phyloP scores from a whole-genome alignment of 495 filamentous ascomycete genomes.

The Chaetomium cochliodes region DNA sequence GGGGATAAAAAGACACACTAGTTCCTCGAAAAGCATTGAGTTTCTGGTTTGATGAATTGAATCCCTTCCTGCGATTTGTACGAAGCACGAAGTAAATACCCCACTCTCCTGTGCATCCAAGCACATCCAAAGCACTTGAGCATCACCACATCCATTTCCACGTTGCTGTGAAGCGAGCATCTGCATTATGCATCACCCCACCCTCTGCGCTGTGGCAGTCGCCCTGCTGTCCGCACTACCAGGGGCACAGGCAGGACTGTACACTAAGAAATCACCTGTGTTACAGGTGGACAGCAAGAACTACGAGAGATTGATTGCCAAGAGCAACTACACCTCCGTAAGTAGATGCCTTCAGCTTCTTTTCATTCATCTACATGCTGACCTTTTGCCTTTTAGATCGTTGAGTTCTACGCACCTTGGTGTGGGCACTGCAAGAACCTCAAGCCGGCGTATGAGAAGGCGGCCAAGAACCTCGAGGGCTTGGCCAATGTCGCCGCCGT shows the following conservation, averaged over 20 bases:
- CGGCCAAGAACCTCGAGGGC: slow-evolving; percentile 80
- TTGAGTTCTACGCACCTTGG: slow-evolving; percentile 92
- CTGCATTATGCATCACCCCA: slow-evolving; percentile 47
- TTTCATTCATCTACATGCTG: background rate
- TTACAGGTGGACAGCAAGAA: slow-evolving; percentile 79
- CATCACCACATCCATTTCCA: background rate
- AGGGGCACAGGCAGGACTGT: slow-evolving; percentile 67
- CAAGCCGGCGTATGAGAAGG: slow-evolving; percentile 93
- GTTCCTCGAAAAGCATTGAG: slow-evolving; percentile 10
- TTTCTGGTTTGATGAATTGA: slow-evolving; percentile 17
- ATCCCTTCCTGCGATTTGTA: background rate
- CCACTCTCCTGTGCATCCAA: slow-evolving; percentile 4
- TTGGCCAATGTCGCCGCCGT: slow-evolving; percentile 92
- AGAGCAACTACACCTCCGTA: slow-evolving; percentile 90
- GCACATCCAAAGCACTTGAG: slow-evolving; percentile 2
- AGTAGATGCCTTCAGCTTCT: slow-evolving; percentile 35
- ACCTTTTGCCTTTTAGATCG: slow-evolving; percentile 39
- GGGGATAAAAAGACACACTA: slow-evolving; percentile 3
- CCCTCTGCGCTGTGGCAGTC: slow-evolving; percentile 46
- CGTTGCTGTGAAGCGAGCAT: slow-evolving; percentile 3
- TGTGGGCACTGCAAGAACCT: slow-evolving; percentile 96
- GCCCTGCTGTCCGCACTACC: slow-evolving; percentile 55
- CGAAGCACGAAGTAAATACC: too few species aligned
- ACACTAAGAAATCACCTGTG: slow-evolving; percentile 84
- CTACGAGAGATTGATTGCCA: slow-evolving; percentile 81